Conservation (phyloP, 2,329 filamentous ascomycete species). For the Pseudogymnoascus sp. region DNA sequence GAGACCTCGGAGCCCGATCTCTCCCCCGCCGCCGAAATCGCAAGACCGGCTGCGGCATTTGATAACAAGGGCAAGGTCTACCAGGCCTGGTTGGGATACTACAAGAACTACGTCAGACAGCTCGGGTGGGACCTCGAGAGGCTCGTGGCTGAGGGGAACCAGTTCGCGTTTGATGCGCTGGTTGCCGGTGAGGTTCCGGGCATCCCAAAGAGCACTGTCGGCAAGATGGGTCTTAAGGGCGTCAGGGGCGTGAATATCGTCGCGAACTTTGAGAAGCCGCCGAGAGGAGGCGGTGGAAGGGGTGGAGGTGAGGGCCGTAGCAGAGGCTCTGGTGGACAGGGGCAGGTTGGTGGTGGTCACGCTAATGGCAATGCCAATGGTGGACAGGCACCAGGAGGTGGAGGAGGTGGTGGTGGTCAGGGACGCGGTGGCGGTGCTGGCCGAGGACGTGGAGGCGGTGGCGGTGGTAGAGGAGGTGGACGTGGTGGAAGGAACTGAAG, state of each 20-base stretch:
- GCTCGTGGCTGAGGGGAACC: slow-evolving; percentile 43
- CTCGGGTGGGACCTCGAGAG: slow-evolving; percentile 27
- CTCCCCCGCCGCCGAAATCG: slow-evolving; percentile 32
- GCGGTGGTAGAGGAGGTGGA: slow-evolving; percentile 12
- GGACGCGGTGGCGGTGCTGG: slow-evolving; percentile 15
- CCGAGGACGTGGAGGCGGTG: slow-evolving; percentile 4
- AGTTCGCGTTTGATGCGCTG: slow-evolving; percentile 40
- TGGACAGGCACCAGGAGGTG: slow-evolving; percentile 15
- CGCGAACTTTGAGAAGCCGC: slow-evolving; percentile 30
- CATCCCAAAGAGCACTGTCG: slow-evolving; percentile 38
- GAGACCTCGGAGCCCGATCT: slow-evolving; percentile 38
- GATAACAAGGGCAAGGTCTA: slow-evolving; percentile 42
- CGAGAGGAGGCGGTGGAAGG: slow-evolving; percentile 22
- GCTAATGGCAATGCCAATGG: slow-evolving; percentile 9
- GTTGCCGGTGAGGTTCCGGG: slow-evolving; percentile 38
- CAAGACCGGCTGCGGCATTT: slow-evolving; percentile 34
- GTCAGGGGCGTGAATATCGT: slow-evolving; percentile 39
- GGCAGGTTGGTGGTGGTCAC: slow-evolving; percentile 20
- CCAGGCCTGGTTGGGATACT: slow-evolving; percentile 48
- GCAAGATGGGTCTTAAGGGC: slow-evolving; percentile 51
- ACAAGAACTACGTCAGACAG: slow-evolving; percentile 41
- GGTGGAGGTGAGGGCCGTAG: slow-evolving; percentile 14
- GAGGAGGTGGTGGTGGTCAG: slow-evolving; percentile 13
- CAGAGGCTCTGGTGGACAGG: slow-evolving; percentile 13
- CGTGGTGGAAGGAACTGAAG: slow-evolving; percentile 8